These are phyloP conservation scores for Acanthochlamys bracteata DNA, from an alignment of 106 monocot genomes.

Conservation along the genomic window DNA sequence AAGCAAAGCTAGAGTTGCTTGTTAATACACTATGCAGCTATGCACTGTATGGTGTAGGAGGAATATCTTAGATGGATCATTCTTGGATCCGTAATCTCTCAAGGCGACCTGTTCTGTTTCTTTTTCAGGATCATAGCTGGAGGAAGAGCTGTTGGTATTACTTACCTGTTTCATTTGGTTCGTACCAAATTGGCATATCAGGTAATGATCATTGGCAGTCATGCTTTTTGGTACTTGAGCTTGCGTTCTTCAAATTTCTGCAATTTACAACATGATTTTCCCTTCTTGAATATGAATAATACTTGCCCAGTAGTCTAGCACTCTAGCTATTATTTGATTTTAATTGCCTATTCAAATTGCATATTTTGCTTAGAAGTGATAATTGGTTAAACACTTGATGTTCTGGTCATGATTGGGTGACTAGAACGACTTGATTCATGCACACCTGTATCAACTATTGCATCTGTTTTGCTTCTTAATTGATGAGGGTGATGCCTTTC, in stretches of 20 bases:
- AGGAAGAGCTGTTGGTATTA: conserved; percentile 82
- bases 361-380: too few species aligned
- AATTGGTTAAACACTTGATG: too few species aligned
- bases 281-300: neutral
- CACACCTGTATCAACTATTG: too few species aligned
- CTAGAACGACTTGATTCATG: too few species aligned
- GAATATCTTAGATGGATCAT: conserved; percentile 80
- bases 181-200: conserved; percentile 95
- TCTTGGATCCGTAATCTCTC: conserved; percentile 35
- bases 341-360: too few species aligned
- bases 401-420: too few species aligned
- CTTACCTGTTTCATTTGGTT: conserved; percentile 91
- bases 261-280: neutral
- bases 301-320: too few species aligned
- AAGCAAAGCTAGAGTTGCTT: conserved; percentile 86
- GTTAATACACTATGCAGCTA: conserved; percentile 94
- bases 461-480: too few species aligned
- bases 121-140: conserved; percentile 76
- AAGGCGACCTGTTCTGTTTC: conserved; percentile 72
- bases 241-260: neutral
- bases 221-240: neutral
- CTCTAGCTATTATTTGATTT: too few species aligned
- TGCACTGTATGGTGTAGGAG: conserved; percentile 97
- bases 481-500: neutral
- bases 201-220: conserved; percentile 21